Evolutionary conservation across 2,329 filamentous ascomycete species (phyloP), one percentile per base, ranked within the genome.

Genomic region (Podosphaera xanthii): DNA sequence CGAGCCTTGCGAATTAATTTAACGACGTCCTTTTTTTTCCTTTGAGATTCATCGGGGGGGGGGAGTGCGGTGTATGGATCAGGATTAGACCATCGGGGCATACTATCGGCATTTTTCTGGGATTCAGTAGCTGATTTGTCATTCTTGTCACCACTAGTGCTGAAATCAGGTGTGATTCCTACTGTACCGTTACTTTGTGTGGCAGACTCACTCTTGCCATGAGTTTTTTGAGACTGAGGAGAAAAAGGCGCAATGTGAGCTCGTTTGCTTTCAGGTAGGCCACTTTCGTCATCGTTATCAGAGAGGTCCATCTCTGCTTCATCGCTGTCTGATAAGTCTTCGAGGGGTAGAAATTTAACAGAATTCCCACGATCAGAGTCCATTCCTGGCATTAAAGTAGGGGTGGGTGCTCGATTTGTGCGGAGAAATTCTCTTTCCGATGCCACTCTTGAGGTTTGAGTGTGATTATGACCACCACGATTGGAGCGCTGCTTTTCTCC

Each of bases 41-140:
- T 77, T 46, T 79, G 76, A 4, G 74, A 76, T 59, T 89, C 84
- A 63, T 90, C 85, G 0, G 83, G 80, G 5, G 88, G 89, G 7
- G 91, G 91, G 8, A 95, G 75, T 1, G 81, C 86, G 4, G 87
- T 94, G 71, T 97, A 96, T 0, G 90, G 89, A 69, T 97, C 91
- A 2, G 91, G 90, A 65, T 97, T 97, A 3, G 89, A 95, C 91
- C 91, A 97, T 70, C 86, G 89, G 2, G 89, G 88, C 4, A 69
- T 71, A 58, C 66, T 64, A 12, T 74, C 72, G 59, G 75, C 68
- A 62, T 71, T 73, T 31, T 70, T 67, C 7, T 69, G 69, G 14
- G 66, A 62, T 1, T 64, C 64, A 8, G 66, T 69, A 8, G 74
- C 72, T 2, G 68, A 68, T 9, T 75, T 74, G 65, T 78, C 78